Percentiles rank a stretch among this genome's conserved stretches.
Conservation (phyloP, 2,329 filamentous ascomycete genomes). For the Colletotrichum coccodes region DNA sequence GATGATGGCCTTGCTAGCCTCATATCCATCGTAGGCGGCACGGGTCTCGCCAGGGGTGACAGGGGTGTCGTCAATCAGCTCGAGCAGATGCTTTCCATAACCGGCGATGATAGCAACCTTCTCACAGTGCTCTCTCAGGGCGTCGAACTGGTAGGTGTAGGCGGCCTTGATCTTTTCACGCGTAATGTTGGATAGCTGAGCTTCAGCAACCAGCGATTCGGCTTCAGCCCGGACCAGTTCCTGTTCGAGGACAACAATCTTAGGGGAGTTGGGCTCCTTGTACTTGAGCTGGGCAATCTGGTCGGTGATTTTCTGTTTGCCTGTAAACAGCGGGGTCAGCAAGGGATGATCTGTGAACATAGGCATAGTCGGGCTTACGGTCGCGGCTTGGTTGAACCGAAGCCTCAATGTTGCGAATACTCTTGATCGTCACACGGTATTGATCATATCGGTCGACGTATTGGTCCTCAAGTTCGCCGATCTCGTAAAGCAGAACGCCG, state of each 20-base stretch:
- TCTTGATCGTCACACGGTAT: conserved; percentile 99
- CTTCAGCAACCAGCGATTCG: conserved; percentile 98
- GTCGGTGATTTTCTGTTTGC: conserved; percentile 99
- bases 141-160: conserved; percentile 98
- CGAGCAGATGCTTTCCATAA: conserved; percentile 97
- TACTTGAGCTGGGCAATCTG: conserved; percentile 99
- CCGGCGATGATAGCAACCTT: conserved; percentile 98
- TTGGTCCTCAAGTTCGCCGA: conserved; percentile 97
- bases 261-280: conserved; percentile 98
- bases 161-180: conserved; percentile 99
- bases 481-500: conserved; percentile 96
- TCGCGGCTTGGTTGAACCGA: conserved; percentile 98
- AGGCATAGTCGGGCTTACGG: conserved; percentile 67
- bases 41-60: conserved; percentile 98
- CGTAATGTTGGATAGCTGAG: conserved; percentile 98
- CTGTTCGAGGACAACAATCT: conserved; percentile 97
- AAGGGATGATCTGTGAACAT: neutral
- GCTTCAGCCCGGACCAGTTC: conserved; percentile 98
- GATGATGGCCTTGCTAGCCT: conserved; percentile 98
- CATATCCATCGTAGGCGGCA: conserved; percentile 95
- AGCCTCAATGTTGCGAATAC: conserved; percentile 98
- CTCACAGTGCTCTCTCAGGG: conserved; percentile 95
- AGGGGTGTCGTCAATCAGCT: conserved; percentile 94
- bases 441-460: conserved; percentile 99
- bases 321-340: conserved; percentile 54